Conservation (phyloP, 148 eudicot species). For the Pharnaceum exiguum region DNA sequence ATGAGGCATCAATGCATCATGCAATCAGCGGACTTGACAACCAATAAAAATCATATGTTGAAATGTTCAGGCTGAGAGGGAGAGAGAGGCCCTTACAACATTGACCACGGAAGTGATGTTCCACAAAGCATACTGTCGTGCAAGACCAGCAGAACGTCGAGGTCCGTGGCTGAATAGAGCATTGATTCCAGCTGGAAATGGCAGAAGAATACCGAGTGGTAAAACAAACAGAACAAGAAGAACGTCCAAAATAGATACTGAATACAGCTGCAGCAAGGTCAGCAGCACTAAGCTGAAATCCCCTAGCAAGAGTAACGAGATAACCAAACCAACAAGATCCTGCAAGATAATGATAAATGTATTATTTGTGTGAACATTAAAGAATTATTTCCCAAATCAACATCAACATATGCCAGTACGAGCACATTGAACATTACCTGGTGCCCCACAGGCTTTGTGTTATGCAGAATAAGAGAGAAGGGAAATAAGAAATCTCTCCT, state of each 20-base stretch:
- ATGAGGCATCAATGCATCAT: too few relatives aligned
- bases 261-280: constrained; percentile 91
- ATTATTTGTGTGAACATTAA: not conserved
- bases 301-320: constrained; percentile 82
- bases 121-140: constrained; percentile 95
- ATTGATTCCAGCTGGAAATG: constrained; percentile 97
- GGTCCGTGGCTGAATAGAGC: constrained; percentile 98
- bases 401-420: not conserved
- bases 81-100: constrained; percentile 59
- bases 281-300: constrained; percentile 95
- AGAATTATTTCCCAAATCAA: not conserved
- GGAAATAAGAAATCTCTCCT: constrained; percentile 62
- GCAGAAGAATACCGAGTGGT: constrained; percentile 92
- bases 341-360: constrained; percentile 36
- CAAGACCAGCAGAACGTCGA: constrained; percentile 91
- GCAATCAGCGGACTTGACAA: too few relatives aligned
- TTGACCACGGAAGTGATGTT: constrained; percentile 83
- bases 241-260: constrained; percentile 72
- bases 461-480: constrained; percentile 78
- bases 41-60: too few relatives aligned
- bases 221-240: constrained; percentile 67
- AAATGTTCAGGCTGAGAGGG: not conserved
- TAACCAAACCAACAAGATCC: constrained; percentile 99
- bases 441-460: constrained; percentile 95
- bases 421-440: constrained; percentile 47